These are phyloP conservation scores for Ceratobasidium sp. DNA, from an alignment of 1,284 basidiomycete genomes.

Conservation along the genomic window DNA sequence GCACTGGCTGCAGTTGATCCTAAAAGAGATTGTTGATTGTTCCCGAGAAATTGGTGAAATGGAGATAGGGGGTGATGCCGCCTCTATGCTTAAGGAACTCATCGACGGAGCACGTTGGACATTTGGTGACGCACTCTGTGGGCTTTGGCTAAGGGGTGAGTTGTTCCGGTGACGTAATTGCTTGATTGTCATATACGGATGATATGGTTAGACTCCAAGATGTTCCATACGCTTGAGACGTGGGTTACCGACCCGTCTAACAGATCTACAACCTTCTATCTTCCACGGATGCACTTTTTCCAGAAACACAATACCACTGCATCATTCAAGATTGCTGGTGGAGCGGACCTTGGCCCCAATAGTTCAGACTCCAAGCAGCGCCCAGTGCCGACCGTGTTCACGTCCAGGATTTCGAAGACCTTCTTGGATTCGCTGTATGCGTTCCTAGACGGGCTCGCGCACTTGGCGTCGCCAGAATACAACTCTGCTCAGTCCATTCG, in stretches of 20 bases:
- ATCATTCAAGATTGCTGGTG: constrained; percentile 83
- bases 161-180: constrained; percentile 31
- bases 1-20: constrained; percentile 77
- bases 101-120: constrained; percentile 86
- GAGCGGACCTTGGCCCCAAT: constrained; percentile 58
- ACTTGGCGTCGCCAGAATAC: constrained; percentile 75
- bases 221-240: constrained; percentile 84
- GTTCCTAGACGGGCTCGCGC: constrained; percentile 86
- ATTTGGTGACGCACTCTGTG: constrained; percentile 81
- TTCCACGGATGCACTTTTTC: constrained; percentile 79
- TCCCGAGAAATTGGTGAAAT: constrained; percentile 80
- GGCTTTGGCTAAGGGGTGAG: constrained; percentile 82
- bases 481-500: constrained; percentile 25
- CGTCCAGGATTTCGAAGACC: constrained; percentile 77
- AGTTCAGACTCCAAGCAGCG: constrained; percentile 58
- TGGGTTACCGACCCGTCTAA: constrained; percentile 70
- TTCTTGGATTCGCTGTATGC: constrained; percentile 89
- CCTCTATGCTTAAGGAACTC: constrained; percentile 70
- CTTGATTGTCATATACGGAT: constrained; percentile 17
- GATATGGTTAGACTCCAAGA: constrained; percentile 71
- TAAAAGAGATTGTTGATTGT: constrained; percentile 84
- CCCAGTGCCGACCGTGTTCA: constrained; percentile 62
- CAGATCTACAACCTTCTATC: constrained; percentile 57
- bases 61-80: constrained; percentile 79
- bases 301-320: constrained; percentile 81